Evolutionary conservation across 2,329 filamentous ascomycete genomes (phyloP), one percentile per base, ranked within the genome.

Genomic region (Colletotrichum truncatum): DNA sequence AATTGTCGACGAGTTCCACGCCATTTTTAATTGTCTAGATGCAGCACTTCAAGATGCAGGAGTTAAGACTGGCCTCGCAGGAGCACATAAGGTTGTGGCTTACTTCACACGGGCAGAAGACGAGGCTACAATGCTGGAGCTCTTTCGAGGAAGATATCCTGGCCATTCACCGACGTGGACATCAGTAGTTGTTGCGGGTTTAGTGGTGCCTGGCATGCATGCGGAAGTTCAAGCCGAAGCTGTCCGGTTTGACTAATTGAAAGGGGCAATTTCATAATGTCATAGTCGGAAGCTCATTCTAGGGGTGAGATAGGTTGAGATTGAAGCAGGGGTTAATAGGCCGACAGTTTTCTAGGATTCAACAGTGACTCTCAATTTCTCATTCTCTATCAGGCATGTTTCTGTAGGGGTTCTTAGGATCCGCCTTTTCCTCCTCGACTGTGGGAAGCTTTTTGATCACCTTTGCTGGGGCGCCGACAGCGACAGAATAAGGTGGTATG

Each of bases 381-480:
- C 55, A 58, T 16, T 49, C 30, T 32, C 34, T 25, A 36, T 73
- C 72, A 1, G 68, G 64, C 72, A 74, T 74, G n/a, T 72, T 60
- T 8, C 70, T 36, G 25, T 59, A 74, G 4, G 70, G 68, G 34
- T 74, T 74, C 14, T 64, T 70, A 1, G 70, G 71, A 18, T 74
- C 72, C 0, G 69, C 68, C 49, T 70, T 30, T 62, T 74, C 73
- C 59, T 74, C 72, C 25, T 74, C 73, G 10, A 60, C 43, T 3
- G 51, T 28, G 12, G 36, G 51, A 4, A 64, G 45, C 46, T 32
- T 46, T 52, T 71, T 74, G 7, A 76, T 61, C 4, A 79, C 76
- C 56, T 68, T 73, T 6, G 77, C 77, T 2, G 79, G 78, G 3
- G 68, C 68, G 3, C 79, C 79, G 11, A 79, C 69, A 11, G 76